A percentile compares a stretch with the other conserved stretches of the same genome.
Evolutionary conservation across 345 rosid species (phyloP).

Genomic region (Rhodamnia argentea): DNA sequence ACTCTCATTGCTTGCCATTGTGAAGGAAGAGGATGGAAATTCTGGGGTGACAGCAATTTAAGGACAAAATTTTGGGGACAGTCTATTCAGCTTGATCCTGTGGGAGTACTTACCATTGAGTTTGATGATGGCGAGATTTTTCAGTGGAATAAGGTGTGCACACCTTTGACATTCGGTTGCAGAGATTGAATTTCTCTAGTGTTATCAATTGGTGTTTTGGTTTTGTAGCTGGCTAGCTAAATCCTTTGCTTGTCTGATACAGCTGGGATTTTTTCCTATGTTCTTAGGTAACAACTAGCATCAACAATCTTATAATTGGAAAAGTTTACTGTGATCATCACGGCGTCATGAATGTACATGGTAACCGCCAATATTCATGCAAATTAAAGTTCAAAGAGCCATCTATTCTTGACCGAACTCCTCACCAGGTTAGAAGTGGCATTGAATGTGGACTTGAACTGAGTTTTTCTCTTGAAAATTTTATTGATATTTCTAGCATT

Average conservation of each 20-base stretch:
- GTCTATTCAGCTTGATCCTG: slow-evolving; percentile 97
- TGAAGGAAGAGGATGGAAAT: slow-evolving; percentile 98
- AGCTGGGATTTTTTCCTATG: slow-evolving; percentile 2
- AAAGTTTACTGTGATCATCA: slow-evolving; percentile 91
- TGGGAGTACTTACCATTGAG: slow-evolving; percentile 71
- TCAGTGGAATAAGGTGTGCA: slow-evolving; percentile 88
- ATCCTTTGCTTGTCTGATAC: not conserved
- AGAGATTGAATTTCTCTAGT: not conserved
- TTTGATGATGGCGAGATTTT: slow-evolving; percentile 96
- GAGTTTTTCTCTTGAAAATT: not conserved
- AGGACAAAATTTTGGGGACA: slow-evolving; percentile 95
- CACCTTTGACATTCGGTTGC: not conserved
- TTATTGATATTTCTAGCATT: not conserved
- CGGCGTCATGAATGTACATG: slow-evolving; percentile 76
- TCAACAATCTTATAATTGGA: slow-evolving; percentile 88
- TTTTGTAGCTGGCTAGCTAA: not conserved
- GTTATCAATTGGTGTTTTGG: not conserved
- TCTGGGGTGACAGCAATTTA: slow-evolving; percentile 94
- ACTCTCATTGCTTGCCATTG: slow-evolving; percentile 94
- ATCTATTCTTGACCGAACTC: slow-evolving; percentile 86
- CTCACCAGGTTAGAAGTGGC: slow-evolving; percentile 58
- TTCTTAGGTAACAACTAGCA: slow-evolving; percentile 75
- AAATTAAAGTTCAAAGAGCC: slow-evolving; percentile 89
- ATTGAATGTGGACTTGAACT: not conserved
- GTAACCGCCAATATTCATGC: slow-evolving; percentile 77